Evolutionary conservation across 1,284 basidiomycete genomes (phyloP), one percentile per base, ranked within the genome.

Genomic region (Austroboletus niveus): DNA sequence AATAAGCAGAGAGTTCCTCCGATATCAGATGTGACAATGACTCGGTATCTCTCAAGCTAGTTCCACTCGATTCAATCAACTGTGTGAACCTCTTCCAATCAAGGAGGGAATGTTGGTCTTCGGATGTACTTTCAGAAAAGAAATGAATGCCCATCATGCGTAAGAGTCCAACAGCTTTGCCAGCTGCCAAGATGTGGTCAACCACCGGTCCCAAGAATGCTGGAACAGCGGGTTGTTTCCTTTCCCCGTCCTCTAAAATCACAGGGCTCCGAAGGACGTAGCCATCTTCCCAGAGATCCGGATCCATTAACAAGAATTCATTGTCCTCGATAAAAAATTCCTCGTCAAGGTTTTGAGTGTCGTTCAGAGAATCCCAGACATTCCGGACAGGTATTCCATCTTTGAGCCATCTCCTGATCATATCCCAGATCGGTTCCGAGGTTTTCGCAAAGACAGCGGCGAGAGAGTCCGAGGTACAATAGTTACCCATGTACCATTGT

Each of bases 281-380:
- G 0, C 86, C 88, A 34, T 86, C 82, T 35, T 78, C 74, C 91
- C 92, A 94, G 62, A 92, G 92, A 55, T 92, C 89, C 7, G 80
- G 87, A 68, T 81, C 85, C 60, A 83, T 69, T 55, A 81, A 67
- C n/a, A 72, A 79, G 56, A 83, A 74, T 55, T 78, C 83, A 63
- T 78, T 90, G 61, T 76, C 82, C 60, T 88, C 82, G 48, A 94
- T 81, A 68, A 92, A 93, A 70, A 92, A 92, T 63, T 94, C 92
- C 8, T 85, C 82, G 15, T 90, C 80, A 2, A 84, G 68, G 22
- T 74, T 41, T 45, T 34, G 60, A 22, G 52, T 52, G 24, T 64
- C 52, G 15, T 62, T 61, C 14, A 62, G 60, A 12, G 50, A 41
- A 30, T 62, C 72, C 60, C 66, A 74, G 47, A 69, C 52, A 9